Evolutionary conservation across 352 stramenopile species (phyloP).

Genomic region (Pythium diclinum): DNA sequence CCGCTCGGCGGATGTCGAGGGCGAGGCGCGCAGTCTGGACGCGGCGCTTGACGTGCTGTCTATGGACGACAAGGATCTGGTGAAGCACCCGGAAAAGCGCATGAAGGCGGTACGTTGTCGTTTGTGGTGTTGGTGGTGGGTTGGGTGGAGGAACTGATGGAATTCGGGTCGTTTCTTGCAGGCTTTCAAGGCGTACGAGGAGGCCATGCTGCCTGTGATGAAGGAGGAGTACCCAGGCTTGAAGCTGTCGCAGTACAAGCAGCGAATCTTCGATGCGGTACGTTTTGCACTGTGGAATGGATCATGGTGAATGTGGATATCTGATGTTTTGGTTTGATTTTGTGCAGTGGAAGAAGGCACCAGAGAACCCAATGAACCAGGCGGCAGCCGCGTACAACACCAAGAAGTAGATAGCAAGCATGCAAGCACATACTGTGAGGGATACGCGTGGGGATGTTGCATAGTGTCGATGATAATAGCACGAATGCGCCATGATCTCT

Average conservation of each 20-base stretch:
- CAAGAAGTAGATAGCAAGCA: conserved; percentile 51
- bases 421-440: background rate
- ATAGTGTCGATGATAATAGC: background rate
- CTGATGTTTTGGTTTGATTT: background rate
- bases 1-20: conserved; percentile 35
- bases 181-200: conserved; percentile 80
- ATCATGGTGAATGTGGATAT: background rate
- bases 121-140: background rate
- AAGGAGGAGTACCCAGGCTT: conserved; percentile 66
- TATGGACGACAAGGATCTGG: conserved; percentile 44
- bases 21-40: conserved; percentile 62
- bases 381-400: conserved; percentile 70
- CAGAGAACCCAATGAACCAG: conserved; percentile 78
- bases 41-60: conserved; percentile 58
- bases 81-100: conserved; percentile 66
- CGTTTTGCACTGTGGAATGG: conserved; percentile 12
- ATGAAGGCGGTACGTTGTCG: conserved; percentile 49
- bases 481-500: background rate
- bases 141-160: background rate
- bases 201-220: conserved; percentile 65
- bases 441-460: background rate
- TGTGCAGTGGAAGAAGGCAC: conserved; percentile 67
- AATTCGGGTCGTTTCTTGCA: conserved; percentile 8
- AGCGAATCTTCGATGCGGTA: conserved; percentile 74
- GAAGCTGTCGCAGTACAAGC: conserved; percentile 84